Percentiles rank a stretch among this genome's conserved stretches.
Conservation (phyloP, 345 rosid species). For the Litchi chinensis region DNA sequence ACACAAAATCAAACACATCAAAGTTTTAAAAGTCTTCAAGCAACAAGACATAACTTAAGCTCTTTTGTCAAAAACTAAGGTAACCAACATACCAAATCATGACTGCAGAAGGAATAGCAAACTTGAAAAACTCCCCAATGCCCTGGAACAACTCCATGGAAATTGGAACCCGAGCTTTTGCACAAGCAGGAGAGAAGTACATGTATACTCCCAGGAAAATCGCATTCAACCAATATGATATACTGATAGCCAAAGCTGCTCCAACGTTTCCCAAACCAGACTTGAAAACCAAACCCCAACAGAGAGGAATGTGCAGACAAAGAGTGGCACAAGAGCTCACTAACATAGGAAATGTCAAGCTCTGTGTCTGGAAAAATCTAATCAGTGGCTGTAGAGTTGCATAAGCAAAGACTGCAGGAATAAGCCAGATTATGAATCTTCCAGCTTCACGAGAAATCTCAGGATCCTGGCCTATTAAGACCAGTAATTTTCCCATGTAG, state of each 20-base stretch:
- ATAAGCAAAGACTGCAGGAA: conserved; percentile 61
- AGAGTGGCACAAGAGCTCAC: conserved; percentile 47
- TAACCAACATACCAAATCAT: conserved; percentile 63
- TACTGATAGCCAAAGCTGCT: conserved; percentile 53
- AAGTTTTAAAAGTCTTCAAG: not conserved
- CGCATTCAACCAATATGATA: conserved; percentile 62
- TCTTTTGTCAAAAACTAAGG: not conserved
- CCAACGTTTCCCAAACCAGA: conserved; percentile 50
- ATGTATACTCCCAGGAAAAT: conserved; percentile 49
- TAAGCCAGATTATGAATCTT: conserved; percentile 53
- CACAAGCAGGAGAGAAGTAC: conserved; percentile 53
- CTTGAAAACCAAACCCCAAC: conserved; percentile 65
- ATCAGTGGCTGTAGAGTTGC: conserved; percentile 61
- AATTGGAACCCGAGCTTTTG: conserved; percentile 44
- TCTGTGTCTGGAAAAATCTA: conserved; percentile 65
- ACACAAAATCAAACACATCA: not conserved
- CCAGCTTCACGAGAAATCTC: conserved; percentile 59
- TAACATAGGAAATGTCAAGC: conserved; percentile 58
- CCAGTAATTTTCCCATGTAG: conserved; percentile 52
- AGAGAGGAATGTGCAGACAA: conserved; percentile 51
- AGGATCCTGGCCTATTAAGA: conserved; percentile 65
- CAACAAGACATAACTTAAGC: not conserved
- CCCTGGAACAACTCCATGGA: conserved; percentile 51
- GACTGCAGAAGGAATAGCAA: conserved; percentile 69
- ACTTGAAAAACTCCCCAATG: conserved; percentile 61